Evolutionary conservation across 768 basidiomycete genomes (phyloP), one percentile per base, ranked within the genome.

Genomic region (Leccinum olivaceopallidum): DNA sequence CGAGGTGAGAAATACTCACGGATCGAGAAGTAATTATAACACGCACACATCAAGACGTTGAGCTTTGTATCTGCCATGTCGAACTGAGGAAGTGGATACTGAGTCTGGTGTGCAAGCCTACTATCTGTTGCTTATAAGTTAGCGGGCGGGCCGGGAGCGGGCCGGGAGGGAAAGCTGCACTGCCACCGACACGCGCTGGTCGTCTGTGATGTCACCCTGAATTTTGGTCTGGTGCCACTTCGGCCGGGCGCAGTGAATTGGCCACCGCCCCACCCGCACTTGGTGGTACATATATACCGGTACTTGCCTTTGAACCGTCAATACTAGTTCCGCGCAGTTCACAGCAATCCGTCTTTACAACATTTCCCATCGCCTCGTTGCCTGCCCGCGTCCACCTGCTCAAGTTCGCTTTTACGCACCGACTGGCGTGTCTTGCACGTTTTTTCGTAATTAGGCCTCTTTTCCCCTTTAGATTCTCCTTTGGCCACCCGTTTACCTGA

Each of bases 31-130:
- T 6, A 47, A 32, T 16, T 4, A 53, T 13, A 7, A 59, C 55
- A 72, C 85, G 61, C 74, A 91, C 91, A 93, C 92, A 92, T 92
- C 58, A 92, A 76, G 22, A 88, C 81, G 68, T 90, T 89, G 42
- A 92, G 67, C 73, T 85, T 89, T 59, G 74, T 63, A 39, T 78
- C 75, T 53, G 78, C 70, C 82, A 86, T 85, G 59, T 24, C 7
- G 37, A 47, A 53, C 14, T n/a, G 14, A 50, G 12, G 49, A 24
- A 13, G 13, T 30, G 16, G 2, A 12, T 30, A 30, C 30, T 30
- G 30, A 44, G 14, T 22, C 20, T 47, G 37, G 20, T 16, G 42
- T 20, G 16, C 7, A 22, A 13, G 30, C 39, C 26, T 26, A 12
- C 26, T 26, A 12, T 20, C 44, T 12, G n/a, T 10, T 20, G 20